Evolutionary conservation across 148 eudicot genomes (phyloP).

Genomic region (Vaccinium myrtillus): DNA sequence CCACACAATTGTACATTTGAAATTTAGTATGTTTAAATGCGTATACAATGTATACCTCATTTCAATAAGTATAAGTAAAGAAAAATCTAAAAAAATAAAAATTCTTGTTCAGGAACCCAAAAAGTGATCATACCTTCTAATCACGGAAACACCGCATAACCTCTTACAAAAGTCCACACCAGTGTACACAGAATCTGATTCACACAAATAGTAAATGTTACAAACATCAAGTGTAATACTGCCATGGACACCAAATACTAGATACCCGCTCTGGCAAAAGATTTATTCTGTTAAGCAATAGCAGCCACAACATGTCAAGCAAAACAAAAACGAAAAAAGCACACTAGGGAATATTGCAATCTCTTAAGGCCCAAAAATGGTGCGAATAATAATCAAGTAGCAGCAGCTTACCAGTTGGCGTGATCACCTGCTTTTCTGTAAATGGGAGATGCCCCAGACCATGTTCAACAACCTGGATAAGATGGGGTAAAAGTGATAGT

Average conservation of each 20-base stretch:
- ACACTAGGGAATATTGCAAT: background rate
- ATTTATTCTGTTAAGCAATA: background rate
- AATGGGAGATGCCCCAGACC: constrained; percentile 97
- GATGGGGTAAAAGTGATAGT: background rate
- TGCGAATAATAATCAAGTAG: background rate
- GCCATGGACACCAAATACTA: background rate
- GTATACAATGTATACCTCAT: background rate
- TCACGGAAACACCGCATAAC: constrained; percentile 88
- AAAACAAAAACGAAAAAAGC: background rate
- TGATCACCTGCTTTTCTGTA: constrained; percentile 87
- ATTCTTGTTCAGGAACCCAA: background rate
- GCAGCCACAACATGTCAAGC: background rate
- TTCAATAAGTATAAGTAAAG: background rate
- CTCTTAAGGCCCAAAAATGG: background rate
- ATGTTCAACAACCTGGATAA: constrained; percentile 84
- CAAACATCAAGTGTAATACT: background rate
- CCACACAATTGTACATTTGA: background rate
- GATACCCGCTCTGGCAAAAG: background rate
- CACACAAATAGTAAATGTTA: constrained; percentile 15
- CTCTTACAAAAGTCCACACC: constrained; percentile 97
- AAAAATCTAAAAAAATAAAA: background rate
- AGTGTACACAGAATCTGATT: constrained; percentile 84
- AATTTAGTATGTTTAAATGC: background rate
- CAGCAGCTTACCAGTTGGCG: constrained; percentile 81
- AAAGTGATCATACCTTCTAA: constrained; percentile 61